Conservation (phyloP, 2,329 filamentous ascomycete genomes). For the Aspergillus luchuensis region DNA sequence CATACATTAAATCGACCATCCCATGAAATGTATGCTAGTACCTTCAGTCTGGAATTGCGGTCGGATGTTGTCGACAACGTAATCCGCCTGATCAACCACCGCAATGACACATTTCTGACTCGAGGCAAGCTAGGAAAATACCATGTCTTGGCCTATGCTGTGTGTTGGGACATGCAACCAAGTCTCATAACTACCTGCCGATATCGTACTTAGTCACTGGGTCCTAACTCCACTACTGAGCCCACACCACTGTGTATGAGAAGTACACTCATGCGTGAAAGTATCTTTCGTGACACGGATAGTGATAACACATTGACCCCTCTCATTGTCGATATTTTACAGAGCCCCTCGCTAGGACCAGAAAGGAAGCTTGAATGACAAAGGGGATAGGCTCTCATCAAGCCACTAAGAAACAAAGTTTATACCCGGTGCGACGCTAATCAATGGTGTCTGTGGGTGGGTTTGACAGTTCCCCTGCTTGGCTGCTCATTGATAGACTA, state of each 20-base stretch:
- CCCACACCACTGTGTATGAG: neutral
- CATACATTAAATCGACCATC: neutral
- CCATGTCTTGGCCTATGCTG: neutral
- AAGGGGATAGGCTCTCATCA: neutral
- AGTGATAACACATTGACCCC: neutral
- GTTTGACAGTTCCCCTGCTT: conserved; percentile 13
- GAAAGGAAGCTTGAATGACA: neutral
- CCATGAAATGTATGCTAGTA: neutral
- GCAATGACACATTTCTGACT: conserved; percentile 19
- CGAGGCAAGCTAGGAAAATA: neutral
- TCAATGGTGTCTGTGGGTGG: conserved; percentile 1
- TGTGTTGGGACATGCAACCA: neutral
- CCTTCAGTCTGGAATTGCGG: neutral
- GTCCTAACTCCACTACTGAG: neutral
- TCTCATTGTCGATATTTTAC: neutral
- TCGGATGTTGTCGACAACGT: conserved; percentile 4
- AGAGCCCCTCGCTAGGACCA: neutral
- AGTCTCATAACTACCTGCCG: neutral
- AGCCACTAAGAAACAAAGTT: conserved; percentile 2
- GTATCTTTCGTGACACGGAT: neutral
- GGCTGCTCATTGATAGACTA: neutral
- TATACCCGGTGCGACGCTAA: conserved; percentile 8
- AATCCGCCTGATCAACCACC: conserved; percentile 1
- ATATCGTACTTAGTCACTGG: neutral
- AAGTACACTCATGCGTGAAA: neutral